Evolutionary conservation across 2,329 filamentous ascomycete species (phyloP).

Genomic region (Fusarium sp.): DNA sequence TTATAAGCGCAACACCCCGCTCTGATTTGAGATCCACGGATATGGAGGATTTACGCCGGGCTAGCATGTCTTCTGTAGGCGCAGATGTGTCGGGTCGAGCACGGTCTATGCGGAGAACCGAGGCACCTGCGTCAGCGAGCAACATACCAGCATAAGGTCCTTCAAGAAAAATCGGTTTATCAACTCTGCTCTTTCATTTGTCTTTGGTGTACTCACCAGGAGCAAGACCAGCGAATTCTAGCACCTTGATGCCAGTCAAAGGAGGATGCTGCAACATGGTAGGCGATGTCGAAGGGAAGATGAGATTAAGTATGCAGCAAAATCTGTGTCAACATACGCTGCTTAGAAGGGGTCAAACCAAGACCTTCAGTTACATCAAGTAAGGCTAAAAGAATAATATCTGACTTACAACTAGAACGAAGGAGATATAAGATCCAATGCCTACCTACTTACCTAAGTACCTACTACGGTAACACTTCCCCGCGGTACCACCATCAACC

Average conservation of each 20-base stretch:
- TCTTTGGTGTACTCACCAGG: constrained; percentile 58
- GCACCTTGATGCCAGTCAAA: constrained; percentile 63
- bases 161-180: constrained; percentile 45
- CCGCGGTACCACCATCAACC: constrained; percentile 31
- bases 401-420: not conserved
- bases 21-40: constrained; percentile 80
- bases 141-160: constrained; percentile 90
- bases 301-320: not conserved
- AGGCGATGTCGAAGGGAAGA: constrained; percentile 27
- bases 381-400: not conserved
- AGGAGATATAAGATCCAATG: not conserved
- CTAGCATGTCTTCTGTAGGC: constrained; percentile 76
- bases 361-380: not conserved
- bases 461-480: not conserved
- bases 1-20: constrained; percentile 71
- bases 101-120: constrained; percentile 87
- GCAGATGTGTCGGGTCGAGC: constrained; percentile 56
- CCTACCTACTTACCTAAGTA: not conserved
- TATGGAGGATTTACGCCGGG: constrained; percentile 83
- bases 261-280: constrained; percentile 47
- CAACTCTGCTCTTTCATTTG: too few species aligned
- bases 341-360: not conserved
- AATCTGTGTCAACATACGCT: too few species aligned
- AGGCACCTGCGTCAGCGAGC: constrained; percentile 88
- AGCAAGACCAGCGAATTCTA: constrained; percentile 70